Evolutionary conservation across 2,329 filamentous ascomycete species (phyloP).

Genomic region (Trichoderma sp.): DNA sequence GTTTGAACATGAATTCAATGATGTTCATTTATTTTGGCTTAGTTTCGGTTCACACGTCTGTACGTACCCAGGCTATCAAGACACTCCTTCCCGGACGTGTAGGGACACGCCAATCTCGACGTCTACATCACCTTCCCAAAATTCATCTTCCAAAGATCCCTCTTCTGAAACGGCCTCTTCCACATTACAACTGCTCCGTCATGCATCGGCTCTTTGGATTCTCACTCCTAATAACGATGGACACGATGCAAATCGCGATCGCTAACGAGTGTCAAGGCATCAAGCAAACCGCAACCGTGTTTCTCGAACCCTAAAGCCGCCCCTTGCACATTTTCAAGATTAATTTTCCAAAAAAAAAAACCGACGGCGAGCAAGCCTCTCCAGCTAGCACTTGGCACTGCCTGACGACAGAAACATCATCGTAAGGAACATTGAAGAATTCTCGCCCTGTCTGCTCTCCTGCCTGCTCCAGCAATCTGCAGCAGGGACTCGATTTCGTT

Average conservation of each 20-base stretch:
- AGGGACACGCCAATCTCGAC: background rate
- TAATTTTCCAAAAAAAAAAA: background rate
- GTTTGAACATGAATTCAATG: background rate
- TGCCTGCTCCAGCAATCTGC: background rate
- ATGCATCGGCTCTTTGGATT: background rate
- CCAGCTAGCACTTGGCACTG: background rate
- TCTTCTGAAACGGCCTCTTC: background rate
- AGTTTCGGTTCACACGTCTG: background rate
- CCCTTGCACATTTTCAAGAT: background rate
- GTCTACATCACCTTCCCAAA: background rate
- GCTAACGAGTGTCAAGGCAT: background rate
- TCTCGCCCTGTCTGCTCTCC: background rate
- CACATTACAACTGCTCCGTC: background rate
- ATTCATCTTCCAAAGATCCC: background rate
- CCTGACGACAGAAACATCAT: background rate
- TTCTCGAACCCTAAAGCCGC: background rate
- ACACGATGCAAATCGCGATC: background rate
- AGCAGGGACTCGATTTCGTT: background rate
- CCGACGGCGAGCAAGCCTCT: background rate
- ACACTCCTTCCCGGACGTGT: background rate
- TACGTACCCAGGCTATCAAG: background rate
- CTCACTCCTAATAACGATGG: background rate
- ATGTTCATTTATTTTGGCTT: background rate
- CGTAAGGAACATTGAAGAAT: background rate
- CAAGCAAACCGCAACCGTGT: background rate